phyloP scores from a whole-genome alignment of 2,329 filamentous ascomycete genomes.

The Scorias spongiosa region DNA sequence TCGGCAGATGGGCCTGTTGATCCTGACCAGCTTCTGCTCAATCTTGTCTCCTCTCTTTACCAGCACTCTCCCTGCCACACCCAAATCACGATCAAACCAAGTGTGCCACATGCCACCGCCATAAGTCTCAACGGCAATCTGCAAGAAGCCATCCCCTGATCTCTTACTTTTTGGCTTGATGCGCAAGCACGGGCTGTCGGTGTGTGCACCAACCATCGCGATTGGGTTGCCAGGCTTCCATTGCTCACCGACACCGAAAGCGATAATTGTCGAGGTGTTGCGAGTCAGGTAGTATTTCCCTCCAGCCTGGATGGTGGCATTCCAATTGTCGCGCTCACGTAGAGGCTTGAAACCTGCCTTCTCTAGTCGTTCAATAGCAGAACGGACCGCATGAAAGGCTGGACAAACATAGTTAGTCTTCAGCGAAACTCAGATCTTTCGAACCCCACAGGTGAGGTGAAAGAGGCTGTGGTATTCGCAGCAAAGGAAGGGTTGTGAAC shows the following conservation, averaged over 20 bases:
- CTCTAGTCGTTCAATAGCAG: slow-evolving; percentile 58
- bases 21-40: slow-evolving; percentile 71
- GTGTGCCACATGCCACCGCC: slow-evolving; percentile 96
- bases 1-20: slow-evolving; percentile 77
- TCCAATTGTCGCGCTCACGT: slow-evolving; percentile 79
- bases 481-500: slow-evolving; percentile 15
- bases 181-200: slow-evolving; percentile 81
- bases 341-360: slow-evolving; percentile 77
- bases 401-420: slow-evolving; percentile 1
- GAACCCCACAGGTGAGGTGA: background rate
- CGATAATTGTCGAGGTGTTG: slow-evolving; percentile 81
- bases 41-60: slow-evolving; percentile 56
- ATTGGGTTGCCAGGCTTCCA: slow-evolving; percentile 89
- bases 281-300: slow-evolving; percentile 95
- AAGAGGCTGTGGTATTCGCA: background rate
- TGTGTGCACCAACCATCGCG: slow-evolving; percentile 87
- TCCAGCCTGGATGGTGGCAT: slow-evolving; percentile 60
- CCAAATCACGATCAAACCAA: slow-evolving; percentile 92
- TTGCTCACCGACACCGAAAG: slow-evolving; percentile 77
- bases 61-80: slow-evolving; percentile 77
- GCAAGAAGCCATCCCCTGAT: slow-evolving; percentile 69
- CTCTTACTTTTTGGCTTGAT: slow-evolving; percentile 93
- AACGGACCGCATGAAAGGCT: slow-evolving; percentile 91
- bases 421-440: background rate
- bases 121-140: slow-evolving; percentile 93